Percentiles rank a stretch among this genome's conserved stretches.
Evolutionary conservation across 139 green algal species (phyloP).

Genomic region (Micromonas commoda): DNA sequence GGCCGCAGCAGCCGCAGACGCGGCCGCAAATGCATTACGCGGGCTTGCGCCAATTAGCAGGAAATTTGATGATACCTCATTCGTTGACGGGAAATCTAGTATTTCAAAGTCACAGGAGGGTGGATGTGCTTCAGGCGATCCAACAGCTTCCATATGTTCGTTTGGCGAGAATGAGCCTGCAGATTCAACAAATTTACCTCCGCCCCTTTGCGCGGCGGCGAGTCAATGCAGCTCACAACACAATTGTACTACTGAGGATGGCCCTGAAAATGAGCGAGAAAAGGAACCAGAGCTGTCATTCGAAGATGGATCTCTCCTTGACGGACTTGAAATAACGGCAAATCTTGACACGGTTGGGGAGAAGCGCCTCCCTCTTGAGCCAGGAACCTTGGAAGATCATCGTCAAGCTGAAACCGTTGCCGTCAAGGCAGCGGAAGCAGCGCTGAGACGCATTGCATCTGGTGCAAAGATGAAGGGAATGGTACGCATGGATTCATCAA

Average conservation of each 20-base stretch:
- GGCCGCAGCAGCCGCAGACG: background rate
- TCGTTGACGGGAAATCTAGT: background rate
- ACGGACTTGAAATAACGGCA: background rate
- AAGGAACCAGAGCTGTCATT: background rate
- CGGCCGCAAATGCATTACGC: background rate
- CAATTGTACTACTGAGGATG: background rate
- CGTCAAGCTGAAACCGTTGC: background rate
- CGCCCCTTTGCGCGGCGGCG: too few relatives aligned
- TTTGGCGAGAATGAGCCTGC: too few relatives aligned
- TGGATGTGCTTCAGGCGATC: background rate
- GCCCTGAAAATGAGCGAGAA: slow-evolving; percentile 1
- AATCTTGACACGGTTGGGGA: background rate
- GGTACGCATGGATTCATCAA: background rate
- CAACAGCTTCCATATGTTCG: too few relatives aligned
- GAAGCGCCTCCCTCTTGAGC: background rate
- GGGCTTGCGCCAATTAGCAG: background rate
- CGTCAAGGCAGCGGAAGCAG: slow-evolving; percentile 2
- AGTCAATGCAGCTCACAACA: too few relatives aligned
- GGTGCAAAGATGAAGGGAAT: slow-evolving; percentile 13
- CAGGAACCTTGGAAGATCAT: slow-evolving; percentile 7
- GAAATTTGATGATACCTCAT: background rate
- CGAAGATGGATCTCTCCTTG: slow-evolving; percentile 4
- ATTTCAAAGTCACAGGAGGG: background rate
- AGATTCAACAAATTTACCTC: too few relatives aligned
- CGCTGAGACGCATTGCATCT: slow-evolving; percentile 6